Percentiles rank a stretch among this genome's conserved stretches.
Conservation (phyloP, 768 basidiomycete species). For the Boletus insuetus region DNA sequence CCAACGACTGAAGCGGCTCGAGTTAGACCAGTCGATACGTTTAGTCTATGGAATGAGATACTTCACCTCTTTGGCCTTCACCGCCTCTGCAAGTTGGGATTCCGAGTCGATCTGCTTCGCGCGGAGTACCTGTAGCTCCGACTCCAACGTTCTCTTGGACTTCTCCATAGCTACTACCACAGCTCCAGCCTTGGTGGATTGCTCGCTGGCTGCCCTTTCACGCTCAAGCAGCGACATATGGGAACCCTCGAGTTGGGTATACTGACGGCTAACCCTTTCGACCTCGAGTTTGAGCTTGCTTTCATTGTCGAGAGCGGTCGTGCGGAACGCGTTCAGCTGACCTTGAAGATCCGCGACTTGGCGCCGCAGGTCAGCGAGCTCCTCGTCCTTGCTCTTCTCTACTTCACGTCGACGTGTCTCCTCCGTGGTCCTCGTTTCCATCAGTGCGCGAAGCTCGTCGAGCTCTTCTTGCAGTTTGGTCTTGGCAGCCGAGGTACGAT, state of each 20-base stretch:
- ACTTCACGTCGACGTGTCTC: conserved; percentile 81
- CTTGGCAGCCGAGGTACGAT: conserved; percentile 45
- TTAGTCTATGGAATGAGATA: background rate
- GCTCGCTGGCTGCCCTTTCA: conserved; percentile 50
- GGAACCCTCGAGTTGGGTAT: conserved; percentile 54
- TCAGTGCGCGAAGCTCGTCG: conserved; percentile 78
- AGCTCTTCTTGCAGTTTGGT: conserved; percentile 76
- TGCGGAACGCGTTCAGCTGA: conserved; percentile 65
- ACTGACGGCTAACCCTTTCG: conserved; percentile 60
- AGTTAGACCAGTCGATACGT: background rate
- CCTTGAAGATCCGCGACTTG: conserved; percentile 61
- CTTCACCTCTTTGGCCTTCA: conserved; percentile 72
- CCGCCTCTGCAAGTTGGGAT: conserved; percentile 55
- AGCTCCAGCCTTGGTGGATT: conserved; percentile 47
- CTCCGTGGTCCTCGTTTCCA: conserved; percentile 84
- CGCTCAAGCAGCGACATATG: conserved; percentile 65
- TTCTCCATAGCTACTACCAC: conserved; percentile 62
- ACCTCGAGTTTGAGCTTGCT: conserved; percentile 76
- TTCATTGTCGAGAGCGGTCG: conserved; percentile 58
- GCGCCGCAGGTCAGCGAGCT: conserved; percentile 67
- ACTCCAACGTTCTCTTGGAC: conserved; percentile 61
- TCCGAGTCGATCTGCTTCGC: conserved; percentile 69
- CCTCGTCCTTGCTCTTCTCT: conserved; percentile 83
- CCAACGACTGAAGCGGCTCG: conserved; percentile 51
- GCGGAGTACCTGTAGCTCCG: conserved; percentile 69